Evolutionary conservation across 78 protist genomes (phyloP).

Genomic region (Dictyostelium capitatum): DNA sequence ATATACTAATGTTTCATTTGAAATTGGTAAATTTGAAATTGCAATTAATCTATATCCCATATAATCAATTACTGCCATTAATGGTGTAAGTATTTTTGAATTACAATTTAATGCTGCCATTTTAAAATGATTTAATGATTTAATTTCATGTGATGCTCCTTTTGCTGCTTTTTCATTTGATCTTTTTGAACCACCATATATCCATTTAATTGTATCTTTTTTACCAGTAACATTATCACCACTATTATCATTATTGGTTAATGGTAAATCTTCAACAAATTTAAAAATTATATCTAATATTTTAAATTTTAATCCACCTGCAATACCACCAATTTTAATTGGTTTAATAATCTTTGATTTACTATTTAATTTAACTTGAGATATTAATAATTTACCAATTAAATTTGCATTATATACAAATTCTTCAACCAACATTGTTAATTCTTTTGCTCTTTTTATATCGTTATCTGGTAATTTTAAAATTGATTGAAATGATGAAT

Average conservation of each 20-base stretch:
- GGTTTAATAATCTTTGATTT: conserved; percentile 71
- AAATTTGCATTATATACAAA: conserved; percentile 77
- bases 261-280: conserved; percentile 44
- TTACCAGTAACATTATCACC: background rate
- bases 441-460: conserved; percentile 8
- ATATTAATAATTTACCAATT: conserved; percentile 81
- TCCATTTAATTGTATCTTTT: conserved; percentile 6
- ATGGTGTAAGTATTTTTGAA: conserved; percentile 33
- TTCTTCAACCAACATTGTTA: conserved; percentile 40
- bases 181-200: conserved; percentile 46
- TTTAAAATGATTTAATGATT: conserved; percentile 61
- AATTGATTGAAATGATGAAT: conserved; percentile 37
- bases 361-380: conserved; percentile 55
- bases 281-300: conserved; percentile 63
- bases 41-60: conserved; percentile 73
- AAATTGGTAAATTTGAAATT: conserved; percentile 65
- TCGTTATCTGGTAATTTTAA: background rate
- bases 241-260: background rate
- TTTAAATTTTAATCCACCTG: conserved; percentile 72
- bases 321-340: conserved; percentile 71
- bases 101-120: background rate
- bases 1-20: conserved; percentile 72
- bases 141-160: conserved; percentile 52
- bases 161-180: conserved; percentile 65
- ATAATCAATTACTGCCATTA: conserved; percentile 79